Percentiles rank a stretch among this genome's conserved stretches.
Conservation (phyloP, 2,329 filamentous ascomycete species). For the Colletotrichum gigasporum region DNA sequence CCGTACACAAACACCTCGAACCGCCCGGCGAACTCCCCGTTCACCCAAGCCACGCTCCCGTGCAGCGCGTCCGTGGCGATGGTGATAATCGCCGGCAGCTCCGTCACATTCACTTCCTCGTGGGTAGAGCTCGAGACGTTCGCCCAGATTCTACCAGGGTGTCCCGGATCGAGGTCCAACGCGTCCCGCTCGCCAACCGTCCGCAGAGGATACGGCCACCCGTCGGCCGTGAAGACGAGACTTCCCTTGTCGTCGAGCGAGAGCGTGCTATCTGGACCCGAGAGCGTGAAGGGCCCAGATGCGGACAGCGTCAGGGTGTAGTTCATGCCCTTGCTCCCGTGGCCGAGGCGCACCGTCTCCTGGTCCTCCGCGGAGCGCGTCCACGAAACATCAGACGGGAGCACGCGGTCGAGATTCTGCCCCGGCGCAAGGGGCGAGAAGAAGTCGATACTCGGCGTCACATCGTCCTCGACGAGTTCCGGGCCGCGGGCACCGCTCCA, state of each 20-base stretch:
- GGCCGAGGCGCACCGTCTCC: constrained; percentile 35
- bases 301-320: constrained; percentile 51
- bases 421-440: constrained; percentile 48
- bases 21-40: constrained; percentile 55
- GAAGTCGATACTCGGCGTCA: constrained; percentile 46
- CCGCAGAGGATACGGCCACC: constrained; percentile 58
- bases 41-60: constrained; percentile 59
- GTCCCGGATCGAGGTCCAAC: constrained; percentile 55
- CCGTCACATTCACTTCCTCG: constrained; percentile 44
- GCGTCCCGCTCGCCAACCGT: constrained; percentile 52
- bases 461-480: constrained; percentile 37
- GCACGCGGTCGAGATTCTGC: constrained; percentile 53
- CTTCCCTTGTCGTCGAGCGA: neutral
- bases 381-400: constrained; percentile 45
- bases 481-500: constrained; percentile 51
- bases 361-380: constrained; percentile 19
- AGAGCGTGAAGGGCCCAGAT: constrained; percentile 15
- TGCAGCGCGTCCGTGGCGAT: constrained; percentile 55
- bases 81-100: constrained; percentile 43
- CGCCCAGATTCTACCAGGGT: constrained; percentile 62
- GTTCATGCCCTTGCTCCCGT: constrained; percentile 55
- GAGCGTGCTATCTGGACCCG: neutral
- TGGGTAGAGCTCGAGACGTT: constrained; percentile 58
- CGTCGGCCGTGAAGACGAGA: constrained; percentile 33
- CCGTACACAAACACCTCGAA: constrained; percentile 66